Evolutionary conservation across 2,329 filamentous ascomycete species (phyloP), one percentile per base, ranked within the genome.

Genomic region (Aspergillus pseudonomiae): DNA sequence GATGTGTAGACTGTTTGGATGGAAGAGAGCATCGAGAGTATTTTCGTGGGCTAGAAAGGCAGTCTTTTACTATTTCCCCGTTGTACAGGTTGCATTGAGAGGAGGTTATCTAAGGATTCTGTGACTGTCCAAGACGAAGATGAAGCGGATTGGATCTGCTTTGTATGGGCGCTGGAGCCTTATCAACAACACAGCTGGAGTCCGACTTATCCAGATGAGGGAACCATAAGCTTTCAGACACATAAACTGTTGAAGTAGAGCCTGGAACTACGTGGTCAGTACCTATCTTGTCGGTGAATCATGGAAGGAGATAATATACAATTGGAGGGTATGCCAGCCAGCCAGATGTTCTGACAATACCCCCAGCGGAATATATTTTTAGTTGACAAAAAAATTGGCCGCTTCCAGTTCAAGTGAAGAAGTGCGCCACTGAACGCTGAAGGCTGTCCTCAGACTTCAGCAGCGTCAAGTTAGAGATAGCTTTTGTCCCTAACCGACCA

Each of bases 281-380:
- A 45, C 59, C 53, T n/a, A 45, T 60, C 53, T n/a, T 34, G 12
- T 41, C 30, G 41, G 14, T 16, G 14, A 11, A 19, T 45, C 12
- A 39, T 12, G 6, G 19, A 19, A 52, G 9, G 0, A 21, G 21
- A n/a, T 6, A 0, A 68, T 74, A 61, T 62, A 80, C 76, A 79
- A 28, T 80, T 3, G 76, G 68, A 24, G 0, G 77, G 72, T 7
- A 76, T 70, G 0, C 78, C 21, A 24, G 21, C 21, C 21, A 24
- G 75, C 68, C 1, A 80, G 59, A 66, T 82, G 77, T 3, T 76
- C 75, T 4, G 72, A 77, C 45, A 83, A 62, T 65, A 77, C 75
- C 5, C 74, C 67, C 24, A 82, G 64, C 0, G 75, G 78, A 19
- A 83, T 73, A 60, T 78, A 69, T 4, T 70, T 65, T 80, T 80